These are phyloP conservation scores for Moniliophthora roreri DNA, from an alignment of 1,284 basidiomycete genomes.

Conservation along the genomic window DNA sequence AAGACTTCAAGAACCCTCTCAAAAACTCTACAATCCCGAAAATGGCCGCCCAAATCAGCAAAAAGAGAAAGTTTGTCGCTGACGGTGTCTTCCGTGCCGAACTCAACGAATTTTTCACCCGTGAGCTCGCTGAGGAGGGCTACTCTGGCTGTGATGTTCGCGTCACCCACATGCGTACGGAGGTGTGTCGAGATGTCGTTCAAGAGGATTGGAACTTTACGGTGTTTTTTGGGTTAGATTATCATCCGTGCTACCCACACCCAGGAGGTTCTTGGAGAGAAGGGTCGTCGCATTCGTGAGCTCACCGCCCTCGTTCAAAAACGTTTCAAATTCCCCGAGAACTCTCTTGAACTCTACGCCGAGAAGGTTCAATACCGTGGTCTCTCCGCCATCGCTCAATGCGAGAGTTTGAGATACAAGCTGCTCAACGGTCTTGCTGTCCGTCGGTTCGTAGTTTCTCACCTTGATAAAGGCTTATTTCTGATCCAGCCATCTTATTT, in stretches of 20 bases:
- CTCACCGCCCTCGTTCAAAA: slow-evolving; percentile 98
- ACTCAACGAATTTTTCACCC: slow-evolving; percentile 98
- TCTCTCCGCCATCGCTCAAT: slow-evolving; percentile 98
- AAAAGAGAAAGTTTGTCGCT: slow-evolving; percentile 98
- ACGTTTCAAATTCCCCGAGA: slow-evolving; percentile 99
- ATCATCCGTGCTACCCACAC: slow-evolving; percentile 99
- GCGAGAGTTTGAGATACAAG: slow-evolving; percentile 99
- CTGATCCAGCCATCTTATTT: background rate
- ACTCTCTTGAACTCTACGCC: slow-evolving; percentile 98
- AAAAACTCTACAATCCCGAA: slow-evolving; percentile 26
- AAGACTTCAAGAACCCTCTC: slow-evolving; percentile 16
- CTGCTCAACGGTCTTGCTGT: slow-evolving; percentile 99
- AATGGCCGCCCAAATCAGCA: slow-evolving; percentile 87
- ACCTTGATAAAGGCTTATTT: slow-evolving; percentile 14
- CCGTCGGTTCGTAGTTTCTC: slow-evolving; percentile 68
- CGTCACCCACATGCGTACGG: slow-evolving; percentile 98
- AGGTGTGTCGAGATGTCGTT: slow-evolving; percentile 47
- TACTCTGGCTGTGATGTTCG: slow-evolving; percentile 99
- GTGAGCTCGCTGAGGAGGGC: slow-evolving; percentile 98
- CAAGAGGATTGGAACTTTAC: slow-evolving; percentile 2
- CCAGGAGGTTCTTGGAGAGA: slow-evolving; percentile 99
- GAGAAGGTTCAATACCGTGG: slow-evolving; percentile 99
- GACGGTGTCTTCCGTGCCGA: slow-evolving; percentile 99
- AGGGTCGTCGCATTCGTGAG: slow-evolving; percentile 99
- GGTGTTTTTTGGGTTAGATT: slow-evolving; percentile 57